These are phyloP conservation scores for Bacidia rubella DNA, from an alignment of 495 filamentous ascomycete species.

Conservation along the genomic window DNA sequence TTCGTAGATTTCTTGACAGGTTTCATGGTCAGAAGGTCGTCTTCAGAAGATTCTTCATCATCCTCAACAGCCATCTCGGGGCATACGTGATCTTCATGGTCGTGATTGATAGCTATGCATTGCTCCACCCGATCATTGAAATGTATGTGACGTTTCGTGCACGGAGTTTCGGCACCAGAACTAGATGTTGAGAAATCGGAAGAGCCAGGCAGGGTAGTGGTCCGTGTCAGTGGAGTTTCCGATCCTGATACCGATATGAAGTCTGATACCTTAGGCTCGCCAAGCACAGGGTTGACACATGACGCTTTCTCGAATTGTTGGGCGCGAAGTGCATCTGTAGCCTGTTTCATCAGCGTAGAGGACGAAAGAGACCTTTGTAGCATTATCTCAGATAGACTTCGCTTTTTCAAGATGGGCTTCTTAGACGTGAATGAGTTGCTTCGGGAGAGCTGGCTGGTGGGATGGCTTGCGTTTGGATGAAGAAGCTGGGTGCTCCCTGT, in stretches of 20 bases:
- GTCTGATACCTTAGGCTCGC: constrained; percentile 50
- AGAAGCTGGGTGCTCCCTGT: constrained; percentile 37
- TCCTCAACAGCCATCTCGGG: constrained; percentile 25
- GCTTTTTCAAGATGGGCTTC: constrained; percentile 94
- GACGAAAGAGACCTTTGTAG: constrained; percentile 81
- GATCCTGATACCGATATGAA: constrained; percentile 31
- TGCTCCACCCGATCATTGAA: constrained; percentile 94
- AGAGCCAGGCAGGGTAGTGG: constrained; percentile 18
- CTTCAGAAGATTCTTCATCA: constrained; percentile 50
- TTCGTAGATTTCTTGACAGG: constrained; percentile 31
- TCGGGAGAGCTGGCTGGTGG: constrained; percentile 53
- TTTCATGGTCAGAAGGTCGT: constrained; percentile 81
- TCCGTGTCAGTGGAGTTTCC: constrained; percentile 16
- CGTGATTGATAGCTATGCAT: constrained; percentile 84
- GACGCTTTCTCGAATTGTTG: constrained; percentile 50
- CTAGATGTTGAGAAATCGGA: constrained; percentile 29
- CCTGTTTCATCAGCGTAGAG: constrained; percentile 85
- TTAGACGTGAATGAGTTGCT: constrained; percentile 69
- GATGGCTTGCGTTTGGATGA: constrained; percentile 33
- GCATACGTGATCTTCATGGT: constrained; percentile 56
- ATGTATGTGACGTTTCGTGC: constrained; percentile 73
- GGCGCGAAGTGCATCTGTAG: constrained; percentile 80
- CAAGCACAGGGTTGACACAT: constrained; percentile 32
- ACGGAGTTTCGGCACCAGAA: constrained; percentile 48
- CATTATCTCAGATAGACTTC: constrained; percentile 91